Evolutionary conservation across 108 stramenopile species (phyloP).

Genomic region (Asterionellopsis glacialis): DNA sequence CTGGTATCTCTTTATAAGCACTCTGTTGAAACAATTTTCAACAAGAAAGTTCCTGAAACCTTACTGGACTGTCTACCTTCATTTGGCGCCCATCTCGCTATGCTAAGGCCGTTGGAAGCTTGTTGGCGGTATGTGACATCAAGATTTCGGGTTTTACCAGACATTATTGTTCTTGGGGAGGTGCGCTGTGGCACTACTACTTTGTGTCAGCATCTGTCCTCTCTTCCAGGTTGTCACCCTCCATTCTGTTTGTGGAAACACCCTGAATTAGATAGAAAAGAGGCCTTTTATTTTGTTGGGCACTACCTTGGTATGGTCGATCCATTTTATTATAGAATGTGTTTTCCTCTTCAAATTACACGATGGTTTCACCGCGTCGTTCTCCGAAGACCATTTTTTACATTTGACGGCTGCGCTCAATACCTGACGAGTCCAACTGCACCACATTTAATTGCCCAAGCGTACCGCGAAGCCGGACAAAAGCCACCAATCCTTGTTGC

Average conservation of each 20-base stretch:
- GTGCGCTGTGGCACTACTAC: constrained; percentile 65
- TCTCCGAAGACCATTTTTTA: constrained; percentile 45
- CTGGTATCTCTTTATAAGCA: constrained; percentile 39
- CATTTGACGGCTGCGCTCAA: constrained; percentile 66
- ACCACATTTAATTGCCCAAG: constrained; percentile 49
- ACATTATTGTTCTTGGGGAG: constrained; percentile 59
- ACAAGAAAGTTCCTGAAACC: constrained; percentile 35
- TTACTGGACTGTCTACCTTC: constrained; percentile 22
- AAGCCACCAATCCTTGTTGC: constrained; percentile 46
- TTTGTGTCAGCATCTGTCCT: constrained; percentile 40
- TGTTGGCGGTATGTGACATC: constrained; percentile 43
- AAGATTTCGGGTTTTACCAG: constrained; percentile 45
- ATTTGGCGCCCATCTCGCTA: constrained; percentile 37
- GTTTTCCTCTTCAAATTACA: constrained; percentile 53
- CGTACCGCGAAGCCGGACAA: constrained; percentile 21
- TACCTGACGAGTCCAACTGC: constrained; percentile 54
- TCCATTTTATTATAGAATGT: constrained; percentile 53
- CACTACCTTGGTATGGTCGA: constrained; percentile 52
- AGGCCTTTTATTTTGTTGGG: constrained; percentile 64
- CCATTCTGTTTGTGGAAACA: constrained; percentile 67
- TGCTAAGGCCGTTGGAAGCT: constrained; percentile 53
- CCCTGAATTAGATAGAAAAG: constrained; percentile 57
- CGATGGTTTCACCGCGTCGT: constrained; percentile 39
- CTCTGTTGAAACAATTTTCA: constrained; percentile 52
- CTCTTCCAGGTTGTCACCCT: constrained; percentile 35